Conservation (phyloP, 495 filamentous ascomycete genomes). For the Penicillium herquei region DNA sequence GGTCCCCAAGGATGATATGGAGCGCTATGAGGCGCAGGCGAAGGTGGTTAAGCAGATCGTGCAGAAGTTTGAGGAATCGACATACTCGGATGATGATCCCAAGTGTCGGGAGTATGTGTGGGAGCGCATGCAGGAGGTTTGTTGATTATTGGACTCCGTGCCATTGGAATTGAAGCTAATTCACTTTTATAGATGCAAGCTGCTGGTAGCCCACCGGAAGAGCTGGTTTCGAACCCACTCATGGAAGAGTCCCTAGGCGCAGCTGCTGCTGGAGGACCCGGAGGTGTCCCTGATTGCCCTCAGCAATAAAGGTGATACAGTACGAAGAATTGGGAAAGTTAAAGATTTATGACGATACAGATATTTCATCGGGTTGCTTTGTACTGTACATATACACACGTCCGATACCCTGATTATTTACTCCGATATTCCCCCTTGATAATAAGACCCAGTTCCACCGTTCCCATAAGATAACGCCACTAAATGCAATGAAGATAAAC, state of each 20-base stretch:
- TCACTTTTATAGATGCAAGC: slow-evolving; percentile 76
- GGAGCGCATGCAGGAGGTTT: slow-evolving; percentile 94
- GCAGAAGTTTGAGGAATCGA: slow-evolving; percentile 73
- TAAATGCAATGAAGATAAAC: slow-evolving; percentile 17
- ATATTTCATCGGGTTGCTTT: slow-evolving; percentile 17
- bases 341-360: slow-evolving; percentile 1
- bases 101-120: slow-evolving; percentile 89
- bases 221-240: slow-evolving; percentile 77
- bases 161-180: slow-evolving; percentile 4
- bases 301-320: slow-evolving; percentile 29
- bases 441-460: neutral
- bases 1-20: slow-evolving; percentile 65
- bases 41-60: slow-evolving; percentile 84
- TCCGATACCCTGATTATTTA: slow-evolving; percentile 29
- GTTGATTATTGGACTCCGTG: slow-evolving; percentile 18
- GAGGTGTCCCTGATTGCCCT: slow-evolving; percentile 38
- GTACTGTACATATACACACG: slow-evolving; percentile 28
- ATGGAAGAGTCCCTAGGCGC: slow-evolving; percentile 33
- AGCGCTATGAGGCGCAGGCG: slow-evolving; percentile 79
- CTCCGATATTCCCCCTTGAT: slow-evolving; percentile 8
- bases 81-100: slow-evolving; percentile 76
- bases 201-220: slow-evolving; percentile 81
- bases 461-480: slow-evolving; percentile 14
- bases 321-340: neutral
- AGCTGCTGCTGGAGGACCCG: slow-evolving; percentile 13